Base-by-base conservation (phyloP, 768 basidiomycete species). In the Pulveroboletus sp. region DNA sequence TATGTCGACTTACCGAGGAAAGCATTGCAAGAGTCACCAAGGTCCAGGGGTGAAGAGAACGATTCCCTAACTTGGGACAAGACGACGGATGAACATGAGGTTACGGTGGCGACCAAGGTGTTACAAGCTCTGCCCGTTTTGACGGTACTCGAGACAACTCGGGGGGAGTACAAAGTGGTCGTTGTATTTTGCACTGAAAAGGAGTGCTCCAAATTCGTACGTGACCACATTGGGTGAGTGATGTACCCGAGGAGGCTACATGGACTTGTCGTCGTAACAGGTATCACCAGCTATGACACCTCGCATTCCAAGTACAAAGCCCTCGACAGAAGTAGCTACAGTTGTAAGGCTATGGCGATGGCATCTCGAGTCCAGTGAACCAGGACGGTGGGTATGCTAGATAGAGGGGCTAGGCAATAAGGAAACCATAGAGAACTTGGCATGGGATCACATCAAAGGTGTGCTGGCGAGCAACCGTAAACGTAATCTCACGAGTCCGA, bases 401-500 rank as follows among this genome's bases (percentile, higher is more conserved):
- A 31, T n/a, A 17, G 24, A 42, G 21, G 33, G 4, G 30, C 17
- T 21, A 21, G 21, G 21, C 21, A 21, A 4, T n/a, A 4, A 21
- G 18, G 15, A n/a, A 24, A 47, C 7, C n/a, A 37, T 43, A 30
- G 8, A 11, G 17, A 33, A 32, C 31, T 15, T n/a, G 30, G 21
- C 30, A 35, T 35, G 4, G 6, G 15, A 31, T 24, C 24, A 10
- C 8, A 43, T 33, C 33, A 31, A 35, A 30, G 18, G 30, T 10
- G n/a, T 46, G 37, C 33, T 37, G 10, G 18, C 13, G 14, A 39
- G 26, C 9, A 15, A 30, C 14, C 14, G 24, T 4, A 33, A 28
- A n/a, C 7, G 13, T 1, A 35, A 8, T 43, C 14, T 70, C 67
- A 89, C 27, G 87, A 91, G 65, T 93, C 90, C 14, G 91, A 94